A percentile compares a stretch with the other conserved stretches of the same genome.
phyloP scores from a whole-genome alignment of 2,329 filamentous ascomycete species.

The Aureobasidium uvarum region DNA sequence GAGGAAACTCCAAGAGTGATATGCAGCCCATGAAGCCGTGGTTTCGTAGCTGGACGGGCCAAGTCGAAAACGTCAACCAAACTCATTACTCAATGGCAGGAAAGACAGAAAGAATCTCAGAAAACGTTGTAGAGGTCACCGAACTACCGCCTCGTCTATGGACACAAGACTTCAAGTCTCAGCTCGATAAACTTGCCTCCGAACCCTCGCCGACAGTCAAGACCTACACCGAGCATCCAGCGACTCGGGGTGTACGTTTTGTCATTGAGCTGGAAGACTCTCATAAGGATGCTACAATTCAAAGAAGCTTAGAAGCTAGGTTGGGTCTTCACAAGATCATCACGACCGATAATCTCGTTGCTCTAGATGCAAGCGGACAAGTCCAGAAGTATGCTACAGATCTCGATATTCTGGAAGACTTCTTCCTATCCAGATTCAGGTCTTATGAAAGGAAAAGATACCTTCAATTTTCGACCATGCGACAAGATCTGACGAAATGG shows the following conservation, averaged over 20 bases:
- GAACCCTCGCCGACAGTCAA: background rate
- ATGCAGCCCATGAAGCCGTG: constrained; percentile 88
- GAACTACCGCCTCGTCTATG: constrained; percentile 91
- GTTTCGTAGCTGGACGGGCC: constrained; percentile 94
- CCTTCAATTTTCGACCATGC: constrained; percentile 69
- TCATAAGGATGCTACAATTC: background rate
- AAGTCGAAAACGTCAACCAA: constrained; percentile 64
- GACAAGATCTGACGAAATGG: constrained; percentile 91
- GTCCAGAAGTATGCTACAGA: constrained; percentile 62
- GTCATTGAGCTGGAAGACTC: background rate
- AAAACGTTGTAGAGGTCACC: constrained; percentile 82
- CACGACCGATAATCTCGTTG: constrained; percentile 38
- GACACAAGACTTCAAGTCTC: constrained; percentile 98
- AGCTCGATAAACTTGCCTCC: constrained; percentile 85
- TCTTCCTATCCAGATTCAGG: constrained; percentile 52
- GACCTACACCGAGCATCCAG: background rate
- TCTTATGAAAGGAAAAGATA: background rate
- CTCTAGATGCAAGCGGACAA: constrained; percentile 82
- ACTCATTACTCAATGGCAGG: constrained; percentile 53
- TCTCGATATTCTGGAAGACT: background rate
- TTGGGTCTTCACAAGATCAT: background rate
- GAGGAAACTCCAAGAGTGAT: constrained; percentile 55
- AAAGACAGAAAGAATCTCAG: constrained; percentile 63
- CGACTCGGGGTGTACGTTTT: background rate
- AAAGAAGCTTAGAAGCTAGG: background rate